Conservation (phyloP, 257 asterid species). For the Salvia miltiorrhiza region DNA sequence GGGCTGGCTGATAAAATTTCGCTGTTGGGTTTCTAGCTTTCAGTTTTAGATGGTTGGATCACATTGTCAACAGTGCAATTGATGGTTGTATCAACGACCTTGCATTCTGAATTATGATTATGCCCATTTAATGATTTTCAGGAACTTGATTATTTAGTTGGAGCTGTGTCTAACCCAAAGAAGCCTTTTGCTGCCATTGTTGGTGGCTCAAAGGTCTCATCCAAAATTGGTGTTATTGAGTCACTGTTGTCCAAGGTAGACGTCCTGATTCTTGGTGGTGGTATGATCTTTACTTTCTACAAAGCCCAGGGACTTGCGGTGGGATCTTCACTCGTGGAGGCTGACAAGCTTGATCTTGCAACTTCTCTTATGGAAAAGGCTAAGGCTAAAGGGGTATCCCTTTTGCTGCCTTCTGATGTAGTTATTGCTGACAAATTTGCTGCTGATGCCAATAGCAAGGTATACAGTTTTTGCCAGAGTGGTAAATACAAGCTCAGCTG, state of each 20-base stretch:
- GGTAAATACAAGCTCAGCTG: neutral
- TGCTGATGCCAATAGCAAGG: slow-evolving; percentile 85
- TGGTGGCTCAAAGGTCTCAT: slow-evolving; percentile 83
- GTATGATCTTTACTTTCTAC: slow-evolving; percentile 82
- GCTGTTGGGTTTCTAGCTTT: neutral
- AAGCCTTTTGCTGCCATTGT: slow-evolving; percentile 90
- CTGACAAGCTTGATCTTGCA: slow-evolving; percentile 79
- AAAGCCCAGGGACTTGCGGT: slow-evolving; percentile 78
- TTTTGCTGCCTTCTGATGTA: slow-evolving; percentile 72
- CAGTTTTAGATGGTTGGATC: neutral
- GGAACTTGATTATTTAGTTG: slow-evolving; percentile 85
- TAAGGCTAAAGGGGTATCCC: slow-evolving; percentile 67
- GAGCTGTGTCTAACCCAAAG: slow-evolving; percentile 75
- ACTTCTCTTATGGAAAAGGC: slow-evolving; percentile 71
- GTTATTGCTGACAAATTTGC: slow-evolving; percentile 76
- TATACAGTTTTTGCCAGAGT: neutral
- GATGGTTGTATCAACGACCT: neutral
- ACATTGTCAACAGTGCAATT: neutral
- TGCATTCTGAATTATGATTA: neutral
- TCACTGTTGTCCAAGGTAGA: slow-evolving; percentile 69
- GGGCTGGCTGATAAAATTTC: slow-evolving; percentile 1
- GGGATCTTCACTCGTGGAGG: slow-evolving; percentile 82
- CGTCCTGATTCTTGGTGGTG: slow-evolving; percentile 75
- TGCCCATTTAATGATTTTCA: slow-evolving; percentile 25
- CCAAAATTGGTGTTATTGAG: slow-evolving; percentile 71